Evolutionary conservation across 2,329 filamentous ascomycete genomes (phyloP), one percentile per base, ranked within the genome.

Genomic region (Metarhizium guizhouense): DNA sequence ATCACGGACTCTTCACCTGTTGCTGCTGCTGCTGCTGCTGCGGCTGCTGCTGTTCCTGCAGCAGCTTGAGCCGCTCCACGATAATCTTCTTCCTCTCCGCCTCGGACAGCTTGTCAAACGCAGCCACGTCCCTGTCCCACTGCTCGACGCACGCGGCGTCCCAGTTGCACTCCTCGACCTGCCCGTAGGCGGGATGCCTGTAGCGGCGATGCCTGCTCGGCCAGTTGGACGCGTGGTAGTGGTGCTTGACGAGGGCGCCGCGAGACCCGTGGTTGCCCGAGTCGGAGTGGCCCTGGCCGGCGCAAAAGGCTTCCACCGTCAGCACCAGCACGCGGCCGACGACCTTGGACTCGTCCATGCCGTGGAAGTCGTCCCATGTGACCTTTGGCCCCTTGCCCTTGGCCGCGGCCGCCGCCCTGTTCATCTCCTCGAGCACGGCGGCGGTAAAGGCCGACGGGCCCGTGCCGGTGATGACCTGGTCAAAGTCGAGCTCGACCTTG

Each of bases 191-290:
- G 1, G 85, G 84, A 65, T 89, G 86, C 50, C 75, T 83, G 70
- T 79, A 86, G 34, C 86, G 76, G 1, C 82, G 84, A 64, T 89
- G 86, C 3, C 75, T 74, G 53, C 78, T 80, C 2, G 85, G 86
- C 86, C 86, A 89, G 57, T 82, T 80, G 1, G 85, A 88, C 0
- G 86, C 86, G 67, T 89, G 86, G 63, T 88, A 90, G 67, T 88
- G 85, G 65, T 90, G 86, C 67, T 84, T 86, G 29, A 89, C 85
- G 1, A 89, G 73, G 2, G 86, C 86, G 20, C 78, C 77, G 52
- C 83, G 76, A 1, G 84, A 77, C 53, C 85, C 78, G 67, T 88
- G 86, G 63, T 85, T 88, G 14, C 85, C 85, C 0, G 84, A 87
- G 64, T 88, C 81, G 0, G 85, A 88, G 67, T 89, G 86, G 13